A percentile compares a stretch with the other conserved stretches of the same genome.
Conservation (phyloP, 495 filamentous ascomycete genomes). For the Geoglossum glabrum region DNA sequence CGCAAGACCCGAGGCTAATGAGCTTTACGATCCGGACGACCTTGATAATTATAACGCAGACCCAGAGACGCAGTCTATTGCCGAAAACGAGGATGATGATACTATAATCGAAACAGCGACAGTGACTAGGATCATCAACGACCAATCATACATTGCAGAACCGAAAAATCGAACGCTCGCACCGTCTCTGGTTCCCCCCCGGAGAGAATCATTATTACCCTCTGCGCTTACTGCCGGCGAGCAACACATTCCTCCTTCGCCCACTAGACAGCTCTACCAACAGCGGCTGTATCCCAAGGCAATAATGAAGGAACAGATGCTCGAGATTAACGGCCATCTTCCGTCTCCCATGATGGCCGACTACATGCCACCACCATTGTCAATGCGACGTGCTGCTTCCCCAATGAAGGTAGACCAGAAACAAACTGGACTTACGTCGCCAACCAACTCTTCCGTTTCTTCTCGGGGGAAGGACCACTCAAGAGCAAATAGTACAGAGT, state of each 20-base stretch:
- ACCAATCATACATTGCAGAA: constrained; percentile 10
- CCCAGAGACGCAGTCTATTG: not conserved
- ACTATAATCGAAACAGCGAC: constrained; percentile 26
- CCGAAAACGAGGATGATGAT: constrained; percentile 6
- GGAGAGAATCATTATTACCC: constrained; percentile 15
- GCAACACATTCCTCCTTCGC: constrained; percentile 8
- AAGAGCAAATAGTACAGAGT: constrained; percentile 45
- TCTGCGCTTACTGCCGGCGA: constrained; percentile 6
- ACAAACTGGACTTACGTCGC: not conserved
- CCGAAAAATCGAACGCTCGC: constrained; percentile 8
- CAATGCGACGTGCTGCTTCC: constrained; percentile 28
- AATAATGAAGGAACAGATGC: constrained; percentile 20
- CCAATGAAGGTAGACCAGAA: constrained; percentile 10
- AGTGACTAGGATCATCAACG: constrained; percentile 22
- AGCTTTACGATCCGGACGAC: not conserved
- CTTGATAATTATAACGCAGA: not conserved
- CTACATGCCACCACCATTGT: constrained; percentile 47
- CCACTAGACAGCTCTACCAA: constrained; percentile 17
- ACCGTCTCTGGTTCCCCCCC: constrained; percentile 16
- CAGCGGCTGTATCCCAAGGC: constrained; percentile 28
- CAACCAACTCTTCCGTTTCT: not conserved
- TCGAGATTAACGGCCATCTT: constrained; percentile 13
- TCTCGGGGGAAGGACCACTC: constrained; percentile 19
- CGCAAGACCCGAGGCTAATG: constrained; percentile 32
- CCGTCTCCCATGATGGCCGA: constrained; percentile 22